phyloP scores from a whole-genome alignment of 1,284 basidiomycete species.

The Ganoderma sp. region DNA sequence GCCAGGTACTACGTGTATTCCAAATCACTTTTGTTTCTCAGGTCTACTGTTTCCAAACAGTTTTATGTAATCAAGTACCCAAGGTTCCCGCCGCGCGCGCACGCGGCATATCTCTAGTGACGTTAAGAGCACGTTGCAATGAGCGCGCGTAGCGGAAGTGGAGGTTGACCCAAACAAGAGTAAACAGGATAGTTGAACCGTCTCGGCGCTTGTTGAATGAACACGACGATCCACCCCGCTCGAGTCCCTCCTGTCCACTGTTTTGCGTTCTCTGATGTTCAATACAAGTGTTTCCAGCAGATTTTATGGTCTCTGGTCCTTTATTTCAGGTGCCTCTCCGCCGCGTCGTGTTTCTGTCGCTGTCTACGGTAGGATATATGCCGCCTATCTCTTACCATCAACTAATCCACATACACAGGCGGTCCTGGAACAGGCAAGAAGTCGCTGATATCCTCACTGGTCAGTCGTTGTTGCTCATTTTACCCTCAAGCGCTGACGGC shows the following conservation, averaged over 20 bases:
- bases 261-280: background rate
- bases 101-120: too few species aligned
- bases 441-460: conserved; percentile 10
- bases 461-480: background rate
- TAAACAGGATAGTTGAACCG: background rate
- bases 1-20: too few species aligned
- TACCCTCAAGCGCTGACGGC: background rate
- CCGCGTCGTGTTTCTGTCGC: background rate
- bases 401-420: background rate
- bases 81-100: too few species aligned
- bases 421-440: conserved; percentile 10
- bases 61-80: too few species aligned
- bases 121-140: too few species aligned
- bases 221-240: too few species aligned
- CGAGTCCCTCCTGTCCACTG: background rate
- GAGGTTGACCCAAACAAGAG: background rate
- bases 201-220: background rate
- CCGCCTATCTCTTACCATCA: background rate
- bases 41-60: too few species aligned
- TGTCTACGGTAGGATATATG: background rate
- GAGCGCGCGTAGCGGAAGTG: too few species aligned
- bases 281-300: background rate
- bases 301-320: background rate
- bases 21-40: too few species aligned
- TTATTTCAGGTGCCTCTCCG: background rate